Conservation (phyloP, 495 filamentous ascomycete genomes). For the Astrothelium subdiscretum region DNA sequence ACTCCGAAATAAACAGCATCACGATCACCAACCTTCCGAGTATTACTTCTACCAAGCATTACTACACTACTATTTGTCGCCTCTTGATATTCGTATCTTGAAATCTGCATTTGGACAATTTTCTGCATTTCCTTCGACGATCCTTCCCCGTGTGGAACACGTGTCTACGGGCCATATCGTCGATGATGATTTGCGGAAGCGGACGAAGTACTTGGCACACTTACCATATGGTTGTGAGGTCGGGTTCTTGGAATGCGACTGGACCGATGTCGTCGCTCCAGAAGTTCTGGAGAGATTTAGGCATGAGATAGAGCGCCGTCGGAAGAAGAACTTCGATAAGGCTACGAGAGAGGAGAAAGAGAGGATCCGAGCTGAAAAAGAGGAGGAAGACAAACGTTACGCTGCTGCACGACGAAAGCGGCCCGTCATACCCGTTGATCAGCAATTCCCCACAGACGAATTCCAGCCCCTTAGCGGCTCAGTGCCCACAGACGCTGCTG, state of each 20-base stretch:
- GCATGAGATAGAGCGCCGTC: slow-evolving; percentile 63
- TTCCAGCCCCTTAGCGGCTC: slow-evolving; percentile 54
- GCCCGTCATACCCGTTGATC: slow-evolving; percentile 19
- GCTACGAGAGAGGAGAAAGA: slow-evolving; percentile 84
- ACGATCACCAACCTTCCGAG: slow-evolving; percentile 30
- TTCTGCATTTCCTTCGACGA: slow-evolving; percentile 70
- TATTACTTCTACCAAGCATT: slow-evolving; percentile 88
- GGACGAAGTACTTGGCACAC: slow-evolving; percentile 83
- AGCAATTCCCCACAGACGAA: slow-evolving; percentile 24
- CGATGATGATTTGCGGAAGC: slow-evolving; percentile 77
- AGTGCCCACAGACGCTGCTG: slow-evolving; percentile 30
- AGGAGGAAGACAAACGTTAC: slow-evolving; percentile 47
- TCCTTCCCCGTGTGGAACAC: slow-evolving; percentile 83
- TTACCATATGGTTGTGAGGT: slow-evolving; percentile 89
- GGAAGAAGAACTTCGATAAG: slow-evolving; percentile 76
- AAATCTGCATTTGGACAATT: slow-evolving; percentile 83
- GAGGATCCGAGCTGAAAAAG: slow-evolving; percentile 71
- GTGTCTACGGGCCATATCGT: slow-evolving; percentile 84
- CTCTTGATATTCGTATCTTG: slow-evolving; percentile 90
- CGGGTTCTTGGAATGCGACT: slow-evolving; percentile 90
- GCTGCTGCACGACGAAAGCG: slow-evolving; percentile 24
- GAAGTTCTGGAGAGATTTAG: slow-evolving; percentile 65
- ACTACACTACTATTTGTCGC: slow-evolving; percentile 83
- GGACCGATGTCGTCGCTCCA: slow-evolving; percentile 75
- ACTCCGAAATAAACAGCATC: slow-evolving; percentile 29